A percentile compares a stretch with the other conserved stretches of the same genome.
phyloP scores from a whole-genome alignment of 1,284 basidiomycete genomes.

The Ganoderma lingzhi region DNA sequence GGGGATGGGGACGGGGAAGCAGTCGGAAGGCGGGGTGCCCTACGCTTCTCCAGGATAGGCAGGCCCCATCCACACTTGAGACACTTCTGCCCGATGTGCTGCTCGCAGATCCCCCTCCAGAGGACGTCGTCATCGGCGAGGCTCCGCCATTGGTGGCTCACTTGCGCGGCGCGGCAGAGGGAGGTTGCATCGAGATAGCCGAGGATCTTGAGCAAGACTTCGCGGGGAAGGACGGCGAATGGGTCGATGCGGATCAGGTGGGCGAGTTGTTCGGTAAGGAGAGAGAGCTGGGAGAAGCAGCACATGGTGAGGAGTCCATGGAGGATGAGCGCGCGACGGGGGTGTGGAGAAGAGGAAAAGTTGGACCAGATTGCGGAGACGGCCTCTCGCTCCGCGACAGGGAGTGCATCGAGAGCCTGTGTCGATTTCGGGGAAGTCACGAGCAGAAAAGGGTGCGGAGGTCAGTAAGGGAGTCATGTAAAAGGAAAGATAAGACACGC shows the following conservation, averaged over 20 bases:
- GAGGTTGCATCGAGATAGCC: slow-evolving; percentile 95
- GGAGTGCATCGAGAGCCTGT: slow-evolving; percentile 93
- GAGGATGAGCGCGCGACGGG: slow-evolving; percentile 91
- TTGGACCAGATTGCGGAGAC: slow-evolving; percentile 97
- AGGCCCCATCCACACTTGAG: slow-evolving; percentile 98
- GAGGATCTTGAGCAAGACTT: slow-evolving; percentile 91
- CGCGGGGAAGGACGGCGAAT: slow-evolving; percentile 90
- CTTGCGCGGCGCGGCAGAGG: slow-evolving; percentile 95
- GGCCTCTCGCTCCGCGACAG: slow-evolving; percentile 86
- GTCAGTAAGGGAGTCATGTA: neutral
- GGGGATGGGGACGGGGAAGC: slow-evolving; percentile 44
- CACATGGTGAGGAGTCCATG: slow-evolving; percentile 99
- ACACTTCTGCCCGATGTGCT: slow-evolving; percentile 98
- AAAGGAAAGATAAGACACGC: neutral
- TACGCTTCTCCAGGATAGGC: slow-evolving; percentile 86
- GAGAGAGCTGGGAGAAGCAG: slow-evolving; percentile 98
- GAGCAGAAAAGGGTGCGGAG: neutral
- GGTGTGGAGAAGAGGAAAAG: slow-evolving; percentile 94
- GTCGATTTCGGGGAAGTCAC: too few relatives aligned
- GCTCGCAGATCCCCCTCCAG: slow-evolving; percentile 97
- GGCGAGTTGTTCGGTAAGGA: slow-evolving; percentile 91
- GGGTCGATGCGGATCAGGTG: slow-evolving; percentile 97
- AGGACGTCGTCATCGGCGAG: slow-evolving; percentile 97
- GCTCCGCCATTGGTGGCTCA: slow-evolving; percentile 85
- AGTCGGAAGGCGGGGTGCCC: slow-evolving; percentile 49